Conservation (phyloP, 768 basidiomycete species). For the Neoboletus brunneissimus region DNA sequence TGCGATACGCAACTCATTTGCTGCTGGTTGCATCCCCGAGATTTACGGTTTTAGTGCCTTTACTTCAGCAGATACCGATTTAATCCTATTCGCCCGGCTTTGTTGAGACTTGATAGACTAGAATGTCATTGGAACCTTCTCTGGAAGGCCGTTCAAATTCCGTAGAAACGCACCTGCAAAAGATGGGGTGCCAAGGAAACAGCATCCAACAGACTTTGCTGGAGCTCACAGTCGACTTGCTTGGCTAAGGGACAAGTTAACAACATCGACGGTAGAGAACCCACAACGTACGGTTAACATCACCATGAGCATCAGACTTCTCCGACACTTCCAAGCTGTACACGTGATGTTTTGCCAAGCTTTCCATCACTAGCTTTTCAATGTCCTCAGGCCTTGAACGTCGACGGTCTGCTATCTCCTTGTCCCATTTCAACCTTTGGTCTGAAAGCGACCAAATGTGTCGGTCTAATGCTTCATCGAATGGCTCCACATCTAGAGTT, state of each 20-base stretch:
- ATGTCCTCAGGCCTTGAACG: conserved; percentile 59
- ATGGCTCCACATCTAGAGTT: conserved; percentile 64
- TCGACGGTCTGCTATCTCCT: conserved; percentile 64
- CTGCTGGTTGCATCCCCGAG: background rate
- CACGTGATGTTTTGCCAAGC: conserved; percentile 35
- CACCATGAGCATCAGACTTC: background rate
- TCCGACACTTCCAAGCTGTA: conserved; percentile 28
- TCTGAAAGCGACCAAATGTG: conserved; percentile 78
- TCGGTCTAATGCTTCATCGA: conserved; percentile 84
- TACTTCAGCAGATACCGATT: conserved; percentile 45
- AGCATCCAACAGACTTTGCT: conserved; percentile 33
- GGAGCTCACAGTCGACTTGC: conserved; percentile 22
- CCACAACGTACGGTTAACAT: conserved; percentile 11
- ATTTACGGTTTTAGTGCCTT: conserved; percentile 48
- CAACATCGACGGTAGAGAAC: background rate
- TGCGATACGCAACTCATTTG: background rate
- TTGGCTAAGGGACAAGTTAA: conserved; percentile 13
- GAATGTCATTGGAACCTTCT: background rate
- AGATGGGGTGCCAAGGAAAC: conserved; percentile 46
- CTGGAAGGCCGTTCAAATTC: background rate
- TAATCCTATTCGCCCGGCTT: conserved; percentile 48
- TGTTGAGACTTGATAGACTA: conserved; percentile 49
- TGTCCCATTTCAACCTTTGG: conserved; percentile 72
- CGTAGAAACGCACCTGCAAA: conserved; percentile 42
- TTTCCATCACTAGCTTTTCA: conserved; percentile 39